Evolutionary conservation across 306 rosid species (phyloP).

Genomic region (Ormosia semicastrata): DNA sequence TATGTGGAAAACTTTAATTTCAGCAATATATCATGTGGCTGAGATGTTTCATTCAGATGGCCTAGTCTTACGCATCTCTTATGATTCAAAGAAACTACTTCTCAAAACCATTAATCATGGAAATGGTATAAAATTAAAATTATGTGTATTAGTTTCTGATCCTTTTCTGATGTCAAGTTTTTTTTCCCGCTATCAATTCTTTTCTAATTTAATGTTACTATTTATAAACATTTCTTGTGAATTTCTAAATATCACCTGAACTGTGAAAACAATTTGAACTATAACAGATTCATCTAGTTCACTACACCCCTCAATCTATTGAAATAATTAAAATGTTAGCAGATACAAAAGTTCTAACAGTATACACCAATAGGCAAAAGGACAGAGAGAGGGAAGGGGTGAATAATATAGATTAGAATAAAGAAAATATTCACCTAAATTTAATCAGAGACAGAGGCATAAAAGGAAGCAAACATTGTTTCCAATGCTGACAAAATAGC

Average conservation of each 20-base stretch:
- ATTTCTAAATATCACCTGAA: neutral
- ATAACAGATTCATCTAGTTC: slow-evolving; percentile 14
- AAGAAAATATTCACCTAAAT: neutral
- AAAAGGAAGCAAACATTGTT: neutral
- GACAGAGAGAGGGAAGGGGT: neutral
- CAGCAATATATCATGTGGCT: neutral
- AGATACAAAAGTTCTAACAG: neutral
- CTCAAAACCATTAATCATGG: neutral
- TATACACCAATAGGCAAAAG: neutral
- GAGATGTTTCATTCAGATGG: slow-evolving; percentile 2
- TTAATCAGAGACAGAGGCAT: slow-evolving; percentile 8
- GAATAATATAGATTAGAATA: neutral
- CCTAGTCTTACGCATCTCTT: neutral
- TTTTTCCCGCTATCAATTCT: neutral
- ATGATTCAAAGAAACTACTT: neutral
- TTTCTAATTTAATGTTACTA: neutral
- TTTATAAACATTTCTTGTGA: neutral
- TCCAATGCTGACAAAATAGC: neutral
- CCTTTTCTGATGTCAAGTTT: neutral
- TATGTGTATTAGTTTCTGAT: neutral
- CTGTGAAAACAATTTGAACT: slow-evolving; percentile 5
- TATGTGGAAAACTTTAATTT: neutral
- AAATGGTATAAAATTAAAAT: neutral
- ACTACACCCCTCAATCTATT: neutral
- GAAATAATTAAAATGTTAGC: neutral